These are phyloP conservation scores for Thielaviopsis ethacetica DNA, from an alignment of 2,329 filamentous ascomycete genomes.

Conservation along the genomic window DNA sequence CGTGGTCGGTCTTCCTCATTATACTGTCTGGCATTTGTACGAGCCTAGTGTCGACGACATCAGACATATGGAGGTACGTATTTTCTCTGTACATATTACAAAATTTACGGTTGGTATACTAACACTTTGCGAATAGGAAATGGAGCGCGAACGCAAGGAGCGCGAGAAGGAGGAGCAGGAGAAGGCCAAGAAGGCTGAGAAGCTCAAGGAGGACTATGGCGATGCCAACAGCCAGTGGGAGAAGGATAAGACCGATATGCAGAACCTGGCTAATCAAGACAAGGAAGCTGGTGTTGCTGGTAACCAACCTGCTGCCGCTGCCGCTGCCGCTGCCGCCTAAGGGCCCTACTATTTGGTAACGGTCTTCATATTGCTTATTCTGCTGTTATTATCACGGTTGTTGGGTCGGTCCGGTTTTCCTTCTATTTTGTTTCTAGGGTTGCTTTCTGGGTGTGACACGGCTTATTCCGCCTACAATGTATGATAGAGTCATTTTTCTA, in stretches of 20 bases:
- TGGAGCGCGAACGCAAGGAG: conserved; percentile 72
- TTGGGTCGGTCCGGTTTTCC: conserved; percentile 1
- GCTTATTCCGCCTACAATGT: background rate
- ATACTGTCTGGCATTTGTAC: conserved; percentile 98
- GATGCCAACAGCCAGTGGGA: conserved; percentile 71
- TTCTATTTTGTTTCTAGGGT: conserved; percentile 3
- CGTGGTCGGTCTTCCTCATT: conserved; percentile 88
- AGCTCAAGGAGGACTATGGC: conserved; percentile 66
- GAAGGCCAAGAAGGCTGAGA: conserved; percentile 54
- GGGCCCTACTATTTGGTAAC: background rate
- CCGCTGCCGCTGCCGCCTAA: background rate
- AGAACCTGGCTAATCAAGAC: conserved; percentile 32
- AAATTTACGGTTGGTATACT: background rate
- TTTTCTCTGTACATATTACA: background rate
- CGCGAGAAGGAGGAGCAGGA: conserved; percentile 58
- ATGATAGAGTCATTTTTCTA: conserved; percentile 2
- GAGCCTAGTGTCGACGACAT: conserved; percentile 98
- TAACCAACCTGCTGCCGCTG: background rate
- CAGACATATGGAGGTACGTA: conserved; percentile 70
- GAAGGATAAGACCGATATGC: conserved; percentile 69
- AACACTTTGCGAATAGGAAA: conserved; percentile 42
- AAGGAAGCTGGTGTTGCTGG: conserved; percentile 1
- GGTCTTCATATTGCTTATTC: conserved; percentile 1
- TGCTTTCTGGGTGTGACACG: background rate
- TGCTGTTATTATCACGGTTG: conserved; percentile 4